A percentile compares a stretch with the other conserved stretches of the same genome.
These are phyloP conservation scores for Rhodosporidiobolus odoratus DNA, from an alignment of 768 basidiomycete species.

Conservation along the genomic window DNA sequence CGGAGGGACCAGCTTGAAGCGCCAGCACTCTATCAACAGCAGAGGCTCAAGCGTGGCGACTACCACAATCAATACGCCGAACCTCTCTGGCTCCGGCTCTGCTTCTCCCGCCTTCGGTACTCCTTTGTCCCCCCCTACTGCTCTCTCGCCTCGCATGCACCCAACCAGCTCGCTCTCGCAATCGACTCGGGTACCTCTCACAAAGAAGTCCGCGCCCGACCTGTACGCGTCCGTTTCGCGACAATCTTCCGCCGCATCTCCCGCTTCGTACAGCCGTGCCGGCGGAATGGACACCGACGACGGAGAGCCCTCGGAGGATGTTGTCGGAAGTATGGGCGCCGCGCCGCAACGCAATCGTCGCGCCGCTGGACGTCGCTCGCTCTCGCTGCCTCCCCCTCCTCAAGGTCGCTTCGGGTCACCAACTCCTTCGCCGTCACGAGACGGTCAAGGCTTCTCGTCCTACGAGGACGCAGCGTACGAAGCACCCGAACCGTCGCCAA, in stretches of 20 bases:
- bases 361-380: neutral
- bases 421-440: neutral
- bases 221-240: neutral
- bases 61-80: constrained; percentile 12
- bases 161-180: neutral
- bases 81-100: neutral
- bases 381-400: constrained; percentile 9
- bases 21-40: constrained; percentile 28
- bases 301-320: neutral
- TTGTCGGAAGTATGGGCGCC: no score
- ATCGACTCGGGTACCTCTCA: neutral
- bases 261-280: neutral
- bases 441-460: neutral
- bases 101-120: neutral
- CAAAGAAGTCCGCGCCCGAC: constrained; percentile 28
- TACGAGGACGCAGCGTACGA: neutral
- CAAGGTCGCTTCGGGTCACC: constrained; percentile 6
- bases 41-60: constrained; percentile 27
- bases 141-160: neutral
- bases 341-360: neutral
- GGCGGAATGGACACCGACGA: neutral
- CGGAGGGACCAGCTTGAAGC: constrained; percentile 15
- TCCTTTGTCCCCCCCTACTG: neutral
- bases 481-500: neutral
- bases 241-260: neutral